A percentile compares a stretch with the other conserved stretches of the same genome.
Evolutionary conservation across 208 protist genomes (phyloP).

Genomic region (Leishmania lainsoni): DNA sequence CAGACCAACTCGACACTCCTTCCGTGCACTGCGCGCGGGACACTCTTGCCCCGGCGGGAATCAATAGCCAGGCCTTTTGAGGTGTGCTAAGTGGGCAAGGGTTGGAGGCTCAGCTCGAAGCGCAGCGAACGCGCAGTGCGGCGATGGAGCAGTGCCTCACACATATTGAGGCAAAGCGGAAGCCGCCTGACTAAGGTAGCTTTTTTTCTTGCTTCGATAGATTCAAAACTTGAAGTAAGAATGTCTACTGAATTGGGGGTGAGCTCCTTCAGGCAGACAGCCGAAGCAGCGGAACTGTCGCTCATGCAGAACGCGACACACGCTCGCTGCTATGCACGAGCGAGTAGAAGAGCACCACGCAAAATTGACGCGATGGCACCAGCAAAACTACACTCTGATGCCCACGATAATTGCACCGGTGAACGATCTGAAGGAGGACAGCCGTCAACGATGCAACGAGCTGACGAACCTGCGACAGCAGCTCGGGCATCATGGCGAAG

Average conservation of each 20-base stretch:
- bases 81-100: background rate
- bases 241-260: background rate
- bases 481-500: background rate
- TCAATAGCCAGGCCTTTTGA: background rate
- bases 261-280: background rate
- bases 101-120: conserved; percentile 21
- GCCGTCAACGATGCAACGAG: conserved; percentile 12
- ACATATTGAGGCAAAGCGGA: conserved; percentile 36
- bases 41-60: background rate
- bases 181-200: background rate
- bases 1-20: background rate
- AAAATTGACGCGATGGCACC: conserved; percentile 26
- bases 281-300: conserved; percentile 3
- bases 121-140: conserved; percentile 22
- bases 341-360: conserved; percentile 41
- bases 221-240: conserved; percentile 6
- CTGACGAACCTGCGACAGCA: conserved; percentile 7
- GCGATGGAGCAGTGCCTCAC: conserved; percentile 32
- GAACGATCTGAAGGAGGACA: conserved; percentile 23
- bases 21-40: background rate
- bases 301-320: conserved; percentile 29
- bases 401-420: conserved; percentile 30
- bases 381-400: conserved; percentile 34
- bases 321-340: conserved; percentile 32
- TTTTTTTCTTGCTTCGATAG: background rate